Evolutionary conservation across 1,284 basidiomycete genomes (phyloP).

Genomic region (Puccinia coronata): DNA sequence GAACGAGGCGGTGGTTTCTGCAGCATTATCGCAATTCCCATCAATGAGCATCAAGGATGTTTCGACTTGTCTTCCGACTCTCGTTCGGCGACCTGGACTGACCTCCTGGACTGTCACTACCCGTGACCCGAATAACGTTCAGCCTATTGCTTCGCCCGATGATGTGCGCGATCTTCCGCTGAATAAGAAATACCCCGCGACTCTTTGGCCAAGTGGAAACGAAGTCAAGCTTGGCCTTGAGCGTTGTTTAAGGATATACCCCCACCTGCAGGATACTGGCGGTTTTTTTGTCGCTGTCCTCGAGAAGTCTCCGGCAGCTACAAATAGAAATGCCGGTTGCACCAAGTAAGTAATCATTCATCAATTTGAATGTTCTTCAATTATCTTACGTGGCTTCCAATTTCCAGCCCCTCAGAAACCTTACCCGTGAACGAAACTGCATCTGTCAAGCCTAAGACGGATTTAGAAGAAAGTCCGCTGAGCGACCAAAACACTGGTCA

Average conservation of each 20-base stretch:
- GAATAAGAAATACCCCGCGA: slow-evolving; percentile 67
- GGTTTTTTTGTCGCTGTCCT: slow-evolving; percentile 96
- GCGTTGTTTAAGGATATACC: slow-evolving; percentile 80
- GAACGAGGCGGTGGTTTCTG: slow-evolving; percentile 93
- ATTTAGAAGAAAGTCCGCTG: not conserved
- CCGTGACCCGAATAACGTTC: slow-evolving; percentile 9
- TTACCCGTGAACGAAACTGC: not conserved
- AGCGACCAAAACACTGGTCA: too few species aligned
- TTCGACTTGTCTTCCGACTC: slow-evolving; percentile 69
- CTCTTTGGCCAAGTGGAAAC: slow-evolving; percentile 78
- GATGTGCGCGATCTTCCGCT: slow-evolving; percentile 61
- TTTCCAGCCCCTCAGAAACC: not conserved
- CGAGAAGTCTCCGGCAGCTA: slow-evolving; percentile 62
- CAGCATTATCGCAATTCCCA: slow-evolving; percentile 71
- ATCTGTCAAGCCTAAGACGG: not conserved
- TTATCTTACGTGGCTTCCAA: not conserved
- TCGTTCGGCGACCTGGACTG: slow-evolving; percentile 75
- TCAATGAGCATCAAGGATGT: slow-evolving; percentile 82
- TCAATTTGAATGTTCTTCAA: not conserved
- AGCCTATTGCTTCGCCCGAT: not conserved
- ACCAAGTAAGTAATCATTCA: not conserved
- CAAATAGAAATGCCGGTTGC: slow-evolving; percentile 11
- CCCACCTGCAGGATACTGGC: slow-evolving; percentile 94
- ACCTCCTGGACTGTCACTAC: slow-evolving; percentile 69
- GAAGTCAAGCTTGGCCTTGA: slow-evolving; percentile 67